A percentile compares a stretch with the other conserved stretches of the same genome.
Evolutionary conservation across 352 stramenopile species (phyloP).

Genomic region (Phytophthora ramorum): DNA sequence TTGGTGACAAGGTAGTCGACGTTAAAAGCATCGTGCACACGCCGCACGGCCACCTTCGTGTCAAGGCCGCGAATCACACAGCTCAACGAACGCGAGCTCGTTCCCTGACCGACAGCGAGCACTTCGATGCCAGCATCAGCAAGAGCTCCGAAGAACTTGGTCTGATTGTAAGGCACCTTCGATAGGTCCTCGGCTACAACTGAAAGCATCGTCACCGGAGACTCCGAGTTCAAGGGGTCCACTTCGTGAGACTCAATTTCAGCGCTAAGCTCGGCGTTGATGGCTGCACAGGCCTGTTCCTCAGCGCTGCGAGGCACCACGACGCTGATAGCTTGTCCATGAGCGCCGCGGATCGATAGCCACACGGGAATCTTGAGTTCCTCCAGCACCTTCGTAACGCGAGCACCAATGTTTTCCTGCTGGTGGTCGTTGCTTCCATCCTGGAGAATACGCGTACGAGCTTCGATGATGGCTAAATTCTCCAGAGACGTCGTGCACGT

Average conservation of each 20-base stretch:
- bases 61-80: conserved; percentile 75
- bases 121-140: conserved; percentile 75
- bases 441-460: conserved; percentile 81
- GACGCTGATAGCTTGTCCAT: conserved; percentile 82
- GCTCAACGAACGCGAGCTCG: conserved; percentile 79
- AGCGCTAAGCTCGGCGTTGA: conserved; percentile 55
- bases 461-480: conserved; percentile 82
- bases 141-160: conserved; percentile 82
- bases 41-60: conserved; percentile 79
- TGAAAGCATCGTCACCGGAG: conserved; percentile 86
- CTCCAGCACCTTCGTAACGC: conserved; percentile 78
- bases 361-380: conserved; percentile 72
- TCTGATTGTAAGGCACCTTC: conserved; percentile 73
- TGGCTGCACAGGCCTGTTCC: conserved; percentile 45
- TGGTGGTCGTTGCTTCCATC: conserved; percentile 58
- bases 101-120: conserved; percentile 76
- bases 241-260: conserved; percentile 81
- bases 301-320: conserved; percentile 62
- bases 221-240: conserved; percentile 69
- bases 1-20: conserved; percentile 79
- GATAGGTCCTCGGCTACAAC: conserved; percentile 82
- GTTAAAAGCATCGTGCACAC: conserved; percentile 85
- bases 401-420: conserved; percentile 76
- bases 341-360: conserved; percentile 83
- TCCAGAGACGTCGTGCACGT: conserved; percentile 88